phyloP scores from a whole-genome alignment of 2,329 filamentous ascomycete species.

The Tricladium varicosporioides region DNA sequence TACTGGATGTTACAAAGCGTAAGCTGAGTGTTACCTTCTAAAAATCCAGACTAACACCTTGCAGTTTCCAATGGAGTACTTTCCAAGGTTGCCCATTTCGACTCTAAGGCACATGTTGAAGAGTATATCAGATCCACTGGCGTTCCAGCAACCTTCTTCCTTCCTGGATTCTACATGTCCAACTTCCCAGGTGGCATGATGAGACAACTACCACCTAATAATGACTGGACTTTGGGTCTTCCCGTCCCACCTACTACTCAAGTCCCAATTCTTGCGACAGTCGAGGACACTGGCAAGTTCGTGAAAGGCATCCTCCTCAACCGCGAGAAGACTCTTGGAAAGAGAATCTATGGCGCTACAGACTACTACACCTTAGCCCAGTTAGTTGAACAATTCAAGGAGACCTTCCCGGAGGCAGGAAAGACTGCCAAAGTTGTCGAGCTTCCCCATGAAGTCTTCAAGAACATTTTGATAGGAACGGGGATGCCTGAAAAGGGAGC shows the following conservation, averaged over 20 bases:
- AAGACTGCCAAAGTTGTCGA: slow-evolving; percentile 37
- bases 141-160: slow-evolving; percentile 47
- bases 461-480: slow-evolving; percentile 33
- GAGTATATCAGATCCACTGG: slow-evolving; percentile 36
- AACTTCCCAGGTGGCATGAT: slow-evolving; percentile 39
- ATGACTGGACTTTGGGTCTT: slow-evolving; percentile 31
- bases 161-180: slow-evolving; percentile 51
- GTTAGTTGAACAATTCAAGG: slow-evolving; percentile 41
- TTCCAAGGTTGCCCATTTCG: slow-evolving; percentile 38
- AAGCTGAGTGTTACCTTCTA: slow-evolving; percentile 18
- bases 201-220: slow-evolving; percentile 27
- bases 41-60: slow-evolving; percentile 1
- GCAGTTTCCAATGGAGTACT: slow-evolving; percentile 42
- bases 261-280: slow-evolving; percentile 36
- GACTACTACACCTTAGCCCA: slow-evolving; percentile 41
- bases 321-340: slow-evolving; percentile 40
- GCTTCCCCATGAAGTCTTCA: slow-evolving; percentile 42
- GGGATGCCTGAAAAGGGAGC: slow-evolving; percentile 41
- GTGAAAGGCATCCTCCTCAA: slow-evolving; percentile 33
- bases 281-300: slow-evolving; percentile 36
- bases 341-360: slow-evolving; percentile 42
- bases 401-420: slow-evolving; percentile 40
- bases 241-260: slow-evolving; percentile 31
- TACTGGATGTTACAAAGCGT: slow-evolving; percentile 41
- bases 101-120: slow-evolving; percentile 40